A percentile compares a stretch with the other conserved stretches of the same genome.
phyloP scores from a whole-genome alignment of 805 yeast species.

The Scheffersomyces spartinae region DNA sequence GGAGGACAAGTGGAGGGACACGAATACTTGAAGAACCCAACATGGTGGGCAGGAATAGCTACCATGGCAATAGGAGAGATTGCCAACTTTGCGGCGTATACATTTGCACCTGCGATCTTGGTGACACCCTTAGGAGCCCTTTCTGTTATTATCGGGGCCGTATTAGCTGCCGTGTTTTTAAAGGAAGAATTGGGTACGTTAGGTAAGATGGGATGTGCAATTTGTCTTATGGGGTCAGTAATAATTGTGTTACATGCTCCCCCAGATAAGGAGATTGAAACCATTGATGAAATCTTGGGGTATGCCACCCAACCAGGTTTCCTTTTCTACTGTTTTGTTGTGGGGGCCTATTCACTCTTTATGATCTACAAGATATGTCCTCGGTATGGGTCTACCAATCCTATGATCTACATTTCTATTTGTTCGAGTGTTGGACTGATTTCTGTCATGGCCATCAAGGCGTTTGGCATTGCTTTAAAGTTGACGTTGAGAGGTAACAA shows the following conservation, averaged over 20 bases:
- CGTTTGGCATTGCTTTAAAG: conserved; percentile 85
- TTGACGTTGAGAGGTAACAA: conserved; percentile 76
- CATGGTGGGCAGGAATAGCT: conserved; percentile 90
- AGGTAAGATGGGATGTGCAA: conserved; percentile 90
- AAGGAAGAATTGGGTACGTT: conserved; percentile 79
- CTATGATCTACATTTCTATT: conserved; percentile 81
- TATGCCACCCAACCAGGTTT: conserved; percentile 77
- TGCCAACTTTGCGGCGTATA: conserved; percentile 89
- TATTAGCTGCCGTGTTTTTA: conserved; percentile 72
- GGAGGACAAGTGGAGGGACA: conserved; percentile 64
- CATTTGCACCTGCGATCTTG: conserved; percentile 87
- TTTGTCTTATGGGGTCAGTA: conserved; percentile 78
- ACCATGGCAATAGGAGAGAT: conserved; percentile 88
- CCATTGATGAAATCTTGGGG: conserved; percentile 76
- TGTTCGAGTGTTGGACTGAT: conserved; percentile 87
- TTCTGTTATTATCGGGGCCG: conserved; percentile 85
- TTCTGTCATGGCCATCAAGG: conserved; percentile 85
- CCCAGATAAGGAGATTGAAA: conserved; percentile 78
- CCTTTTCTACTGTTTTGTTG: conserved; percentile 50
- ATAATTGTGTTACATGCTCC: conserved; percentile 89
- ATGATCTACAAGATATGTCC: conserved; percentile 84
- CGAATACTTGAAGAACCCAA: conserved; percentile 70
- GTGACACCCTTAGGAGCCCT: conserved; percentile 90
- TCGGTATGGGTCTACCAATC: conserved; percentile 63
- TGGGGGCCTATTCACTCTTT: conserved; percentile 55